Percentiles rank a stretch among this genome's conserved stretches.
Evolutionary conservation across 2,329 filamentous ascomycete genomes (phyloP).

Genomic region (Epichloe festucae): DNA sequence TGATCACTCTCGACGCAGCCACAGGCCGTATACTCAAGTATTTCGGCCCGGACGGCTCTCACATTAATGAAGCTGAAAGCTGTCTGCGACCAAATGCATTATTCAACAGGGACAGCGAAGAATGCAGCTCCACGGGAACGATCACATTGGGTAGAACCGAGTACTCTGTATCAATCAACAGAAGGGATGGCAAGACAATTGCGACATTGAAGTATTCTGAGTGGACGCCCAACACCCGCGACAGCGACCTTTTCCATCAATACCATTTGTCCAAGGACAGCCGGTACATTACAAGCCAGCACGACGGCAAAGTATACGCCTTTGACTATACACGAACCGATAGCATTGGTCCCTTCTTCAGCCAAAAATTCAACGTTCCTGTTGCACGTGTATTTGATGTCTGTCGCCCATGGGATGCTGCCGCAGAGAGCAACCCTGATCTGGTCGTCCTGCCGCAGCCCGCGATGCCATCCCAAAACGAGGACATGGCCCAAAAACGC

Average conservation of each 20-base stretch:
- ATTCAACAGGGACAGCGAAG: slow-evolving; percentile 53
- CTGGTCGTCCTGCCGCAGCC: slow-evolving; percentile 83
- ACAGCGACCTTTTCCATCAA: slow-evolving; percentile 75
- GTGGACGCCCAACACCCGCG: slow-evolving; percentile 86
- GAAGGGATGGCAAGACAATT: slow-evolving; percentile 59
- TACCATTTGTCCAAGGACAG: slow-evolving; percentile 71
- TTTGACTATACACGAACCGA: slow-evolving; percentile 52
- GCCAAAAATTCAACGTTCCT: slow-evolving; percentile 58
- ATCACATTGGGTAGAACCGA: slow-evolving; percentile 77
- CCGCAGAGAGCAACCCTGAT: slow-evolving; percentile 52
- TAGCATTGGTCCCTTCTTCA: slow-evolving; percentile 46
- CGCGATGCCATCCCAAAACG: slow-evolving; percentile 43
- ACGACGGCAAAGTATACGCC: slow-evolving; percentile 73
- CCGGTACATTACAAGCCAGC: slow-evolving; percentile 76
- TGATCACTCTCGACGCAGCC: slow-evolving; percentile 79
- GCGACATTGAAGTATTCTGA: slow-evolving; percentile 89
- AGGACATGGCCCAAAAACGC: slow-evolving; percentile 37
- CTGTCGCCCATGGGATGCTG: slow-evolving; percentile 56
- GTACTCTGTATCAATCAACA: slow-evolving; percentile 78
- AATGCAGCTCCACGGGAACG: slow-evolving; percentile 69
- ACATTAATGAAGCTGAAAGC: slow-evolving; percentile 57
- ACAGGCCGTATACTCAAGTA: slow-evolving; percentile 73
- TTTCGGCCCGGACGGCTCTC: slow-evolving; percentile 62
- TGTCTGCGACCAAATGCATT: slow-evolving; percentile 58
- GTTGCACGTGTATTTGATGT: slow-evolving; percentile 86